Evolutionary conservation across 2,329 filamentous ascomycete genomes (phyloP).

Genomic region (Calonectria montana): DNA sequence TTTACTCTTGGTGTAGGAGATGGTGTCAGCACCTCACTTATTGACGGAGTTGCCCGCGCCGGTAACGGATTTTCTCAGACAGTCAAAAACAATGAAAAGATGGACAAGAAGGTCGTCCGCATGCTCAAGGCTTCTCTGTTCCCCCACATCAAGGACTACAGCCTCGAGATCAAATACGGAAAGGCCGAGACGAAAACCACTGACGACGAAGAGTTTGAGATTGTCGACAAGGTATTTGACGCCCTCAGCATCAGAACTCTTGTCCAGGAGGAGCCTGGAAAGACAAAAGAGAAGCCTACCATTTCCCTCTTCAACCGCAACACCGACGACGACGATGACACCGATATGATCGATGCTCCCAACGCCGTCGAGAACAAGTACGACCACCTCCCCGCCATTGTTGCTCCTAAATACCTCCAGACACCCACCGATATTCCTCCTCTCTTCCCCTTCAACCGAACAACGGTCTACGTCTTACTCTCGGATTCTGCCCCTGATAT

Average conservation of each 20-base stretch:
- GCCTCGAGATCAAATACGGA: conserved; percentile 70
- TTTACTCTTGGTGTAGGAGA: conserved; percentile 67
- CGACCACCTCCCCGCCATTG: conserved; percentile 63
- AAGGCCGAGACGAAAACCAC: conserved; percentile 24
- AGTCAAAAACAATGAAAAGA: conserved; percentile 71
- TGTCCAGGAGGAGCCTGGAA: conserved; percentile 23
- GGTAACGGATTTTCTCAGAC: conserved; percentile 71
- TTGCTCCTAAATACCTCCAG: conserved; percentile 70
- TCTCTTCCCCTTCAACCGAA: conserved; percentile 75
- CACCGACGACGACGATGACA: conserved; percentile 56
- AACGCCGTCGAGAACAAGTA: conserved; percentile 49
- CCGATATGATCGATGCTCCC: conserved; percentile 40
- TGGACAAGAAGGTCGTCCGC: conserved; percentile 75
- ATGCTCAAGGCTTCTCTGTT: conserved; percentile 80
- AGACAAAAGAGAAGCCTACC: conserved; percentile 45
- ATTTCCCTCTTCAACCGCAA: conserved; percentile 71
- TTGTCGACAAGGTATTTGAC: conserved; percentile 69
- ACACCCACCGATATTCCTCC: conserved; percentile 72
- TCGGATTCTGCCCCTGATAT: conserved; percentile 58
- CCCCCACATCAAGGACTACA: conserved; percentile 73
- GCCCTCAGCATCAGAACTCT: conserved; percentile 53
- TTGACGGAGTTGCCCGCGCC: conserved; percentile 65
- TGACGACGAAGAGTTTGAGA: conserved; percentile 67
- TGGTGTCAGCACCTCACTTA: conserved; percentile 61
- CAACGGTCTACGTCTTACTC: conserved; percentile 73